These are phyloP conservation scores for Toxicodendron radicans DNA, from an alignment of 345 rosid genomes.

Conservation along the genomic window DNA sequence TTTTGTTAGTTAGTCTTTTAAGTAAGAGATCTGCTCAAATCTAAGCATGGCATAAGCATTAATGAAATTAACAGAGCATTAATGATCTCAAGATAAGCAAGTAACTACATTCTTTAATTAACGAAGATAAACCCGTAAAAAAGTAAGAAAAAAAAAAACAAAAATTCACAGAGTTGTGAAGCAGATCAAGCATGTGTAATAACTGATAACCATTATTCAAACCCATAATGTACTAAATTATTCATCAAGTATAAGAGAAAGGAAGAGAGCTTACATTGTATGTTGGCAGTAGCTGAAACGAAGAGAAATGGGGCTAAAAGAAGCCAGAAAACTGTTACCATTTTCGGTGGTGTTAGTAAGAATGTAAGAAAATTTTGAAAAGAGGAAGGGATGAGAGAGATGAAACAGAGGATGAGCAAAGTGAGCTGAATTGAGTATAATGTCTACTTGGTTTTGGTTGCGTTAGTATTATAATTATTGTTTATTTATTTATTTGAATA, in stretches of 20 bases:
- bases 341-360: not conserved
- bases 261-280: slow-evolving; percentile 32
- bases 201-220: not conserved
- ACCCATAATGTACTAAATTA: not conserved
- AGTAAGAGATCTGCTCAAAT: slow-evolving; percentile 24
- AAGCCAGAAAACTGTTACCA: slow-evolving; percentile 27
- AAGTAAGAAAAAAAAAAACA: not conserved
- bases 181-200: slow-evolving; percentile 21
- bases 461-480: not conserved
- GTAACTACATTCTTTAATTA: slow-evolving; percentile 1
- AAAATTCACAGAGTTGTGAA: not conserved
- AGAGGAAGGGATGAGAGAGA: slow-evolving; percentile 5
- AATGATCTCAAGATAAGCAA: not conserved
- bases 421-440: slow-evolving; percentile 3
- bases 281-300: slow-evolving; percentile 36
- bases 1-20: not conserved
- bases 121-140: not conserved
- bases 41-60: slow-evolving; percentile 1
- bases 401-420: slow-evolving; percentile 16
- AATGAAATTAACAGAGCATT: slow-evolving; percentile 12
- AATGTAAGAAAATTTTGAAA: not conserved
- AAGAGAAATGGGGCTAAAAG: slow-evolving; percentile 29
- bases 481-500: not conserved
- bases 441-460: slow-evolving; percentile 30
- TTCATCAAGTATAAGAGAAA: not conserved